These are phyloP conservation scores for Lactarius vividus DNA, from an alignment of 768 basidiomycete genomes.

Conservation along the genomic window DNA sequence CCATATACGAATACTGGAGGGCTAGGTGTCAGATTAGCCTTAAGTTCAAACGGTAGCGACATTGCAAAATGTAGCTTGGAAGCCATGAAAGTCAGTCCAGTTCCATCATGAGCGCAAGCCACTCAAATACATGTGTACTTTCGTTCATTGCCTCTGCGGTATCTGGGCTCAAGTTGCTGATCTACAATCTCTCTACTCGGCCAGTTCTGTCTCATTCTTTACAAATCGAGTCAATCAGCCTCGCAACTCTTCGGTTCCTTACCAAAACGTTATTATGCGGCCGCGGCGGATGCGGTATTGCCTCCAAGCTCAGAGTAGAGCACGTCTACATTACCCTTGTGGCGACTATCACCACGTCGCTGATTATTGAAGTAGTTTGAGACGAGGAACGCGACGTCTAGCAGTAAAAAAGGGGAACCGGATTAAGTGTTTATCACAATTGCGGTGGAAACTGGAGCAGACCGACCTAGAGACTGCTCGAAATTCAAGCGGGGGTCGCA, in stretches of 20 bases:
- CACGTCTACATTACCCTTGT: slow-evolving; percentile 30
- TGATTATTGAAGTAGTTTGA: slow-evolving; percentile 78
- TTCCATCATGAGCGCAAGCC: not conserved
- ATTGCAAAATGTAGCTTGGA: not conserved
- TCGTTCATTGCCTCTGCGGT: not conserved
- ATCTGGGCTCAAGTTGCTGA: not conserved
- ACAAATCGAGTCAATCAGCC: not conserved
- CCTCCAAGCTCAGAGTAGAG: slow-evolving; percentile 35
- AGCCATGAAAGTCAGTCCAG: not conserved
- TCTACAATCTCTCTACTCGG: not conserved
- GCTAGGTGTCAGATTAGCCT: too few species aligned
- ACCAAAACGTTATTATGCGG: not conserved
- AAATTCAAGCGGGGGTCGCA: slow-evolving; percentile 95
- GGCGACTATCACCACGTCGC: slow-evolving; percentile 34
- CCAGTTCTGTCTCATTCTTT: not conserved
- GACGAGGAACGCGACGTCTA: slow-evolving; percentile 84
- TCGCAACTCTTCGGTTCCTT: not conserved
- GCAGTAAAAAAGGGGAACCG: not conserved
- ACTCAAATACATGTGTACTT: not conserved
- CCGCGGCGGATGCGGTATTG: slow-evolving; percentile 20
- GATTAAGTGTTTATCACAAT: not conserved
- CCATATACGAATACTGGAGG: too few species aligned
- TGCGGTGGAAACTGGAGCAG: not conserved
- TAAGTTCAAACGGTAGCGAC: not conserved
- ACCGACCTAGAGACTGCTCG: slow-evolving; percentile 87